A percentile compares a stretch with the other conserved stretches of the same genome.
Evolutionary conservation across 345 rosid genomes (phyloP).

Genomic region (Rhizophora mangle): DNA sequence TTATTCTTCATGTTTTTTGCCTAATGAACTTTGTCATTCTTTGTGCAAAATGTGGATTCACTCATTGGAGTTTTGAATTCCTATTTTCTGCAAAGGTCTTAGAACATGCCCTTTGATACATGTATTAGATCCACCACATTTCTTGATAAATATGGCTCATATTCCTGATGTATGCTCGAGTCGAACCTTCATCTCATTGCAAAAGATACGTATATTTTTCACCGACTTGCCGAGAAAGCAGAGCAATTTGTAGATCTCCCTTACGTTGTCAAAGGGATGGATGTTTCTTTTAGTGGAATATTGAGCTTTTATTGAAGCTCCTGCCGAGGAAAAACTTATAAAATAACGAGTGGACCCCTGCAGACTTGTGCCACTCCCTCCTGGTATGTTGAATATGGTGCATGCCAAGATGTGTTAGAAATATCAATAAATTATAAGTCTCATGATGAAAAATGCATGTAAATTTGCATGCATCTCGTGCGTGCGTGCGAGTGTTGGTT

Average conservation of each 20-base stretch:
- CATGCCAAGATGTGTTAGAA: neutral
- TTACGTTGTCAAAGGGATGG: conserved; percentile 96
- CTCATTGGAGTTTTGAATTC: neutral
- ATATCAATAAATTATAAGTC: too few relatives aligned
- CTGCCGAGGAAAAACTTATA: conserved; percentile 78
- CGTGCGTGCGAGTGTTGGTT: too few relatives aligned
- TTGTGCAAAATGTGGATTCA: neutral
- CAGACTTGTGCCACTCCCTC: conserved; percentile 89
- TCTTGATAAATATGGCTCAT: neutral
- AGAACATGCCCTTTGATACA: neutral
- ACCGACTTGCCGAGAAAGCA: conserved; percentile 92
- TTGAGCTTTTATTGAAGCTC: conserved; percentile 85
- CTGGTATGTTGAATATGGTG: conserved; percentile 44
- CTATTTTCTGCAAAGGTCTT: neutral
- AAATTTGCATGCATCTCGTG: too few relatives aligned
- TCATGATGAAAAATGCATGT: too few relatives aligned
- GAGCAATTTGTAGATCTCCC: conserved; percentile 87
- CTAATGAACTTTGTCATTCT: neutral
- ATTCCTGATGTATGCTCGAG: neutral
- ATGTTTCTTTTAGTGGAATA: conserved; percentile 94
- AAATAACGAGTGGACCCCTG: conserved; percentile 84
- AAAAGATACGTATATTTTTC: conserved; percentile 7
- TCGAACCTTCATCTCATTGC: conserved; percentile 1
- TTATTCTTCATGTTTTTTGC: neutral
- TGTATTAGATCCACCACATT: neutral